These are phyloP conservation scores for Podaxis rugospora DNA, from an alignment of 768 basidiomycete genomes.

Conservation along the genomic window DNA sequence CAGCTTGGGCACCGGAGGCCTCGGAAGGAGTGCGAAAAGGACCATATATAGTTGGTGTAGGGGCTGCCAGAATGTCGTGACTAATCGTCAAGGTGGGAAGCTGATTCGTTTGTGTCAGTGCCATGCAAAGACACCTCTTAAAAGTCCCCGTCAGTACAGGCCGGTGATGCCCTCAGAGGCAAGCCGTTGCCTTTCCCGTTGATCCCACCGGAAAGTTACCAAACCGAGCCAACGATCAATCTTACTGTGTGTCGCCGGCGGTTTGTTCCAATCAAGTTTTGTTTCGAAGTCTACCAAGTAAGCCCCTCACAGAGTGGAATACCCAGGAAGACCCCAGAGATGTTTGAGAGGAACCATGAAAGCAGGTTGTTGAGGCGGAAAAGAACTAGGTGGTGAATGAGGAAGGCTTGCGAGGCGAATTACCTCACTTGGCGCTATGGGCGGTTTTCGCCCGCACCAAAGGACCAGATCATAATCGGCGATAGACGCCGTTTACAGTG, in stretches of 20 bases:
- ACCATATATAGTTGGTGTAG: slow-evolving; percentile 16
- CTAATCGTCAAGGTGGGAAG: neutral
- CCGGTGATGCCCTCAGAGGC: neutral
- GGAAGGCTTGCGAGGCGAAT: neutral
- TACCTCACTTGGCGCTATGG: neutral
- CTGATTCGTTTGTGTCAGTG: neutral
- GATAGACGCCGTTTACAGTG: too few relatives aligned
- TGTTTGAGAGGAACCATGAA: neutral
- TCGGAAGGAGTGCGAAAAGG: slow-evolving; percentile 18
- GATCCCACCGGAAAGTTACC: neutral
- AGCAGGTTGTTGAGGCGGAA: neutral
- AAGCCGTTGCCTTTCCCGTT: neutral
- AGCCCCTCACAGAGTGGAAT: neutral
- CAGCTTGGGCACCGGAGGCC: slow-evolving; percentile 25
- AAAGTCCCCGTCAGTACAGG: neutral
- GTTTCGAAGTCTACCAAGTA: neutral
- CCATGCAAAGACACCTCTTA: neutral
- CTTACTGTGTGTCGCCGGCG: neutral
- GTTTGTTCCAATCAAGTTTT: neutral
- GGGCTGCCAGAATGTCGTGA: neutral
- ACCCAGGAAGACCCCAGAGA: neutral
- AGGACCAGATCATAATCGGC: neutral
- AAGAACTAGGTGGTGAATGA: neutral
- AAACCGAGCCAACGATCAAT: neutral
- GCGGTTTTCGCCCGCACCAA: neutral